Evolutionary conservation across 257 asterid genomes (phyloP), one percentile per base, ranked within the genome.

Genomic region (Echites panduratus): DNA sequence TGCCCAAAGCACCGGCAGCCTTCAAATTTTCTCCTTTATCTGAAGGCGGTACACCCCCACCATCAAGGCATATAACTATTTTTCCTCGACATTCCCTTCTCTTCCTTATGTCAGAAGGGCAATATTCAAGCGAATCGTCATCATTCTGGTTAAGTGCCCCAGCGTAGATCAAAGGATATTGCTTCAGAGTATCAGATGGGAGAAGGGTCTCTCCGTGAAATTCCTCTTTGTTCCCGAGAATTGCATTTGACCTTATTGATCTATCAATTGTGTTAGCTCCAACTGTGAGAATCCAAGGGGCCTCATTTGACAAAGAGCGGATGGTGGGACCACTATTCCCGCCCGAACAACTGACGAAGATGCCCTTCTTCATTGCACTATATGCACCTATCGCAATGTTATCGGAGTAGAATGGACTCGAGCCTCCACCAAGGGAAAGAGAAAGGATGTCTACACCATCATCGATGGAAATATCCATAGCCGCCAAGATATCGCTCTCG

Each of bases 321-420:
- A 0, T 19, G 7, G 2, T 14, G 26, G 82, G 76, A 43, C 82
- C 79, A 0, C 5, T 1, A 56, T 73, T 78, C 53, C 79, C 79
- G 1, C 73, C 82, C 5, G 82, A 24, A 17, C 76, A 70, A 48
- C 78, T 68, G 4, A 78, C 69, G 7, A 78, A 61, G 0, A 78
- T 78, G 17, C 79, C 79, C 32, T 48, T 73, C 53, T 61, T 22
- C 66, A 73, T 68, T 5, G 79, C 82, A 24, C 75, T 48, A 32
- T 17, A 77, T 44, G 81, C 58, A 44, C 77, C 74, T 4, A 71
- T 10, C 3, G 74, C 81, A 72, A 70, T 29, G 50, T 5, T 35
- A 10, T 70, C 73, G 0, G 11, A 29, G 7, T 48, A 53, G 29
- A 70, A 52, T 9, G 50, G 73, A 1, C 0, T 52, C 35, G 73